Base-by-base conservation (phyloP, 2,329 filamentous ascomycete genomes). In the Alternaria consortialis region DNA sequence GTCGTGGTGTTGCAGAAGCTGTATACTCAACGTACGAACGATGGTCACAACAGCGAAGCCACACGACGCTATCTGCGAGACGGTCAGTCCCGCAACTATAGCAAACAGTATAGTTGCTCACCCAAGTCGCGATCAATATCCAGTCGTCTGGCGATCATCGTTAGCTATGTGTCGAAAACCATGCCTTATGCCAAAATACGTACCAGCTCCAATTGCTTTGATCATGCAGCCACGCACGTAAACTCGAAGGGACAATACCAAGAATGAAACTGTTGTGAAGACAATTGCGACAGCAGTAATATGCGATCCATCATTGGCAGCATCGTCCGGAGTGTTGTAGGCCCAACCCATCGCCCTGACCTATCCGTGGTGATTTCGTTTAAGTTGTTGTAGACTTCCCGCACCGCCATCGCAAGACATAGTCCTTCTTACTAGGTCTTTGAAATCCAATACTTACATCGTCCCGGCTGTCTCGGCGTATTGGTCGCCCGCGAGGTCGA, bases 131-230 rank as follows among this genome's bases (percentile, higher is more conserved):
- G 1, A 50, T 43, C 12, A 67, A 52, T 31, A 56, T 50, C 27
- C 51, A 63, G 43, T 67, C 65, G 37, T 65, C 65, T 65, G 27
- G 15, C 11, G n/a, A 42, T 7, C 13, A 37, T 50, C 25, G 40
- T 58, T 40, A 58, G 42, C 32, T 11, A 42, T 48, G 34, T 20
- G 23, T 12, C 20, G 7, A n/a, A 25, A 11, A 29, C 5, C 8
- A 8, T 3, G 29, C 7, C 4, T 20, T 7, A 3, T 56, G 34
- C n/a, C 31, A 32, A 1, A 4, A 29, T 51, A 58, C 60, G 36
- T 43, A 66, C 65, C 63, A 37, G 51, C 53, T 12, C 63, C 63
- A 15, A 63, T 34, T n/a, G 65, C 62, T 42, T 64, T 64, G 39
- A 66, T 55, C 56, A 68, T 60, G 13, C 37, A 42, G 1, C 29